These are phyloP conservation scores for Mucor sp. DNA, from an alignment of 371 early-diverging fungal species.

Conservation along the genomic window DNA sequence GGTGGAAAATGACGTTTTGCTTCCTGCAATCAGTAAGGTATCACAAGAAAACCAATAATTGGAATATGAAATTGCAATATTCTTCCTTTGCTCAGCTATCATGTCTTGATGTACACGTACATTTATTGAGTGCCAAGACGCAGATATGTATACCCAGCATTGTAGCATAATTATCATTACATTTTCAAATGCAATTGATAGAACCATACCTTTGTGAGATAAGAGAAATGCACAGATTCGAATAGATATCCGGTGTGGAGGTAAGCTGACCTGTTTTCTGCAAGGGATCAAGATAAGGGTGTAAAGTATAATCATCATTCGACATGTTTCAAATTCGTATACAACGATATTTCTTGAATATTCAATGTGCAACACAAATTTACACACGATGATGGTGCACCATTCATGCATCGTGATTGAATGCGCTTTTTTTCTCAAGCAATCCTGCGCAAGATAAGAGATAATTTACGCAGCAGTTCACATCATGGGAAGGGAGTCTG, in stretches of 20 bases:
- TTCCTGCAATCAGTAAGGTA: neutral
- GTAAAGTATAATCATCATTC: neutral
- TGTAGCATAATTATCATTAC: no score
- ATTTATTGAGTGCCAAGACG: no score
- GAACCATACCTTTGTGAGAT: no score
- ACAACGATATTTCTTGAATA: neutral
- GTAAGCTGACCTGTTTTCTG: neutral
- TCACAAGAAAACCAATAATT: neutral
- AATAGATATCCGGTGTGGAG: neutral
- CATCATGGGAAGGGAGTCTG: no score
- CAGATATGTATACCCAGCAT: no score
- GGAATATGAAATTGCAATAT: neutral
- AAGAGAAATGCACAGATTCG: no score
- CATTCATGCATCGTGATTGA: neutral
- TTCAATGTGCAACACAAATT: neutral
- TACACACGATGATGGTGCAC: neutral
- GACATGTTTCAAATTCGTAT: neutral
- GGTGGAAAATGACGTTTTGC: neutral
- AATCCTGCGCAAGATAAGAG: neutral
- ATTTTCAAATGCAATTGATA: no score
- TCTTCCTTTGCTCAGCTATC: no score
- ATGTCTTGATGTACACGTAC: no score
- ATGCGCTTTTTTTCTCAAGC: neutral
- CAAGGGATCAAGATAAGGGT: neutral
- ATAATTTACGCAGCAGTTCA: neutral